phyloP scores from a whole-genome alignment of 2,329 filamentous ascomycete species.

The Arthrobotrys megalospora region DNA sequence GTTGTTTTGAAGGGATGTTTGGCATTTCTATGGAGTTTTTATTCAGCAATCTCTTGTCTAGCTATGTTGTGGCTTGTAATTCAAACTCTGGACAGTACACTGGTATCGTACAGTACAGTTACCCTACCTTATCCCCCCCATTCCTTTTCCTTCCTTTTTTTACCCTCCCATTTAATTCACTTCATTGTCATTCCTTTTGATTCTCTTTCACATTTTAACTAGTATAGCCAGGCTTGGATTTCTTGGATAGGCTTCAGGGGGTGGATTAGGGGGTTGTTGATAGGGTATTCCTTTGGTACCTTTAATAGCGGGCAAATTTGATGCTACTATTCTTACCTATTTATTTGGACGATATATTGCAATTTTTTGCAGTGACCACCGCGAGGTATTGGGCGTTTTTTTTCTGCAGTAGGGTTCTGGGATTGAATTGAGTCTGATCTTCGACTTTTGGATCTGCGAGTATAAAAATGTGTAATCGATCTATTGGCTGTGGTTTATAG shows the following conservation, averaged over 20 bases:
- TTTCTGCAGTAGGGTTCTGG: no score
- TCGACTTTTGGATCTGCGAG: no score
- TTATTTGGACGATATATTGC: neutral
- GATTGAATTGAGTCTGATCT: no score
- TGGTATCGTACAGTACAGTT: conserved; percentile 30
- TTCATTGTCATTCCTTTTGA: conserved; percentile 21
- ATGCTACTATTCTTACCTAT: conserved; percentile 26
- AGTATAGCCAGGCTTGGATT: conserved; percentile 43
- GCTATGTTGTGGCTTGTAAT: conserved; percentile 32
- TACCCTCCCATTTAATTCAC: neutral
- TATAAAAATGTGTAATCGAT: conserved; percentile 2
- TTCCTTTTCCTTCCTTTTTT: neutral
- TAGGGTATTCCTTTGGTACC: conserved; percentile 23
- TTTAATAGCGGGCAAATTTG: conserved; percentile 13
- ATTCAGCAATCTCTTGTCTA: conserved; percentile 37
- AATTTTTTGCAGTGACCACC: no score
- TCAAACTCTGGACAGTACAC: conserved; percentile 22
- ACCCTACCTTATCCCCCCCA: conserved; percentile 2
- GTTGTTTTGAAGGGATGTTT: conserved; percentile 25
- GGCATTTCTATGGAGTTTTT: conserved; percentile 60
- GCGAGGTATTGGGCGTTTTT: no score
- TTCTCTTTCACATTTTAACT: neutral
- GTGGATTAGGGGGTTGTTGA: neutral
- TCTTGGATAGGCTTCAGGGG: conserved; percentile 39
- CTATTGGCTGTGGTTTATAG: conserved; percentile 1